Conservation (phyloP, 2,329 filamentous ascomycete species). For the Venturia oleaginea region DNA sequence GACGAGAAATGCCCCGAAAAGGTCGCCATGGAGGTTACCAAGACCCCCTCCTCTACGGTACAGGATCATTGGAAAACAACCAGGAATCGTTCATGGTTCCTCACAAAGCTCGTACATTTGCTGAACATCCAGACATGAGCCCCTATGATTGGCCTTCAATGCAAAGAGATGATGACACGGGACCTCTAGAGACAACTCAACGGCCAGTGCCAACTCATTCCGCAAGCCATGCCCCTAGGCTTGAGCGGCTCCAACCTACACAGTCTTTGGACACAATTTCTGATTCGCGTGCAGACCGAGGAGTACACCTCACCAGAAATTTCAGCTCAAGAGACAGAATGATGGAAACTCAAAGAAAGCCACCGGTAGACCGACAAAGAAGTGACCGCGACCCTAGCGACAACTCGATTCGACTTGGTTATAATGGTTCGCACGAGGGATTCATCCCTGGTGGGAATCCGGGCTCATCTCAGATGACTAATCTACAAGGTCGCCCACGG, state of each 20-base stretch:
- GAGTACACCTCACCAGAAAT: background rate
- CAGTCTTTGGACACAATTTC: too few relatives aligned
- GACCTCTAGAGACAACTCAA: background rate
- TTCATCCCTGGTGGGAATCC: background rate
- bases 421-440: background rate
- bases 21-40: background rate
- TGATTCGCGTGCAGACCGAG: background rate
- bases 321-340: background rate
- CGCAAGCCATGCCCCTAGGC: background rate
- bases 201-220: background rate
- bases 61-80: background rate
- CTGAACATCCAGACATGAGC: background rate
- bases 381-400: background rate
- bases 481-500: background rate
- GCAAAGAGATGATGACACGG: background rate
- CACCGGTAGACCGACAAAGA: background rate
- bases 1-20: background rate
- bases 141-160: conserved; percentile 3
- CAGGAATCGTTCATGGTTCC: conserved; percentile 1
- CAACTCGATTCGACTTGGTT: background rate
- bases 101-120: background rate
- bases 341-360: background rate
- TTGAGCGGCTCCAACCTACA: background rate
- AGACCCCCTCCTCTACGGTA: background rate
- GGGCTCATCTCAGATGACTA: background rate